These are phyloP conservation scores for Lecanicillium sp. DNA, from an alignment of 2,329 filamentous ascomycete species.

Conservation along the genomic window DNA sequence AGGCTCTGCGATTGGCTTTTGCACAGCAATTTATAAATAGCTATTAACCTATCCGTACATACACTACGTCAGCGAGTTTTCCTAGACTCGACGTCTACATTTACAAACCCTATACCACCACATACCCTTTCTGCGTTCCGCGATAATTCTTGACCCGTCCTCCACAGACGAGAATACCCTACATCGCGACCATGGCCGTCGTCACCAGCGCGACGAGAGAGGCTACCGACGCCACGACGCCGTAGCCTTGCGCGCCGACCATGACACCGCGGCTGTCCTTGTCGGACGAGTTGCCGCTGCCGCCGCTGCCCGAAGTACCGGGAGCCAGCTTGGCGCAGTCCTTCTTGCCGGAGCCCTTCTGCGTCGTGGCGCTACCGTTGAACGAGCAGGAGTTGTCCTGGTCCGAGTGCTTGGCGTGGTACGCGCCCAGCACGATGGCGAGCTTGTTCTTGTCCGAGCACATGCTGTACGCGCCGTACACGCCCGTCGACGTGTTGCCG, in stretches of 20 bases:
- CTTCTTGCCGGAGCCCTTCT: conserved; percentile 40
- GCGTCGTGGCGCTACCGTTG: conserved; percentile 55
- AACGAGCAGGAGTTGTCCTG: conserved; percentile 62
- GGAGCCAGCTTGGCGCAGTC: conserved; percentile 42
- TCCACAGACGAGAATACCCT: too few relatives aligned
- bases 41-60: too few relatives aligned
- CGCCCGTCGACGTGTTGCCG: conserved; percentile 34
- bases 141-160: too few relatives aligned
- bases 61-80: too few relatives aligned
- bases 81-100: too few relatives aligned
- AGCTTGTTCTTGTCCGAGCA: conserved; percentile 67
- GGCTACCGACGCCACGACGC: conserved; percentile 37
- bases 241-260: conserved; percentile 29
- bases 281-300: conserved; percentile 16
- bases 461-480: conserved; percentile 74
- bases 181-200: conserved; percentile 49
- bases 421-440: conserved; percentile 39
- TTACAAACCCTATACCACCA: too few relatives aligned
- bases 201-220: conserved; percentile 28
- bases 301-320: too few relatives aligned
- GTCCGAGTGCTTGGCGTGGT: conserved; percentile 52
- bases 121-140: too few relatives aligned
- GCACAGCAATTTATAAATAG: too few relatives aligned
- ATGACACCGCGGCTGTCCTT: conserved; percentile 22
- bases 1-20: too few relatives aligned